Base-by-base conservation (phyloP, 2,329 filamentous ascomycete genomes). In the Aphanocladium album region DNA sequence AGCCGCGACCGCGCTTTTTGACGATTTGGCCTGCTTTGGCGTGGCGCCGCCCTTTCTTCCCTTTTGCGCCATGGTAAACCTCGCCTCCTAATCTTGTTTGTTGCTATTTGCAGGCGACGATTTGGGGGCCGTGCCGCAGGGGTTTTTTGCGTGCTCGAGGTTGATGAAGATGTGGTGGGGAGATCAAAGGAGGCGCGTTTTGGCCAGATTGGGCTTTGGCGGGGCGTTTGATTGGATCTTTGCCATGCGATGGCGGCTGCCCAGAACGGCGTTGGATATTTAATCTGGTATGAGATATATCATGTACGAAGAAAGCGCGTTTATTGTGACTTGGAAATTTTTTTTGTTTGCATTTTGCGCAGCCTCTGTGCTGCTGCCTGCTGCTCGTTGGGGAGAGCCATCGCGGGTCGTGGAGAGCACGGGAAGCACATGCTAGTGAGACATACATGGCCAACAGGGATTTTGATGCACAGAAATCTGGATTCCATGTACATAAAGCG, bases 181-280 rank as follows among this genome's bases (percentile, higher is more conserved):
- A 52, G 57, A 53, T 51, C 46, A 50, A 45, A 52, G 46, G 57
- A 52, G 57, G 25, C 39, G 39, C 25, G 57, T 45, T 54, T 47
- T 60, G 57, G 50, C 57, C 57, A 60, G 57, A 60, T 60, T 54
- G 19, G 57, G 57, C 57, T 54, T 49, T 39, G 41, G 57, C 57
- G 57, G 57, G 57, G 57, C 57, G 50, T 54, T 49, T 60, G 57
- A 60, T 60, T 60, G 57, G 57, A 41, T 41, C 19, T 45, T 57
- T 47, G 19, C 5, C 1, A 11, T 46, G 16, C 12, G 16, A 19
- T 47, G 8, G 27, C n/a, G 41, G 3, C 21, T 5, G 21, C 30
- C 30, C 33, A 30, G n/a, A 39, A 23, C 14, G 27, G 35, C 11
- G 5, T 9, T 16, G 37, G 23, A 43, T 8, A 30, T 2, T 45